Percentiles rank a stretch among this genome's conserved stretches.
Evolutionary conservation across 805 yeast species (phyloP).

Genomic region (Yarrowia hollandica): DNA sequence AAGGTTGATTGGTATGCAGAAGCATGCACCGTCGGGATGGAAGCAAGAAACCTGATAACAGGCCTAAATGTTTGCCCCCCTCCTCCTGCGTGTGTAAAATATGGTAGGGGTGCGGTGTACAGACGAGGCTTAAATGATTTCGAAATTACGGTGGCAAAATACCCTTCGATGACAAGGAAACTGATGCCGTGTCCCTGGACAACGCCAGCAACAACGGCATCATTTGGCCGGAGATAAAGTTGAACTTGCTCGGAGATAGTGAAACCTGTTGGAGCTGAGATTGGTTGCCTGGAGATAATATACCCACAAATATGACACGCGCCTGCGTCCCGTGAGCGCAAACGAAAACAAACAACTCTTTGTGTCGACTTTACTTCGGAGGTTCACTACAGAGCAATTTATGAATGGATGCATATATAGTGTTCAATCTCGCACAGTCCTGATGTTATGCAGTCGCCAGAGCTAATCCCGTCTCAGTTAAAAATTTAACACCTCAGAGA

Average conservation of each 20-base stretch:
- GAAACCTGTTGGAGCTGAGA: not conserved
- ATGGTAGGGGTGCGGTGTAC: not conserved
- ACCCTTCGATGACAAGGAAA: too few species aligned
- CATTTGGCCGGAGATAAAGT: slow-evolving; percentile 13
- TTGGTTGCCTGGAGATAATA: not conserved
- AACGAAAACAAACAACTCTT: not conserved
- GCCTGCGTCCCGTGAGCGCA: not conserved
- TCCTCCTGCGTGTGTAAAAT: not conserved
- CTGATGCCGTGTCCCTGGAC: too few species aligned
- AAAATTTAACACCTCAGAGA: slow-evolving; percentile 22
- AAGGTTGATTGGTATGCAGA: slow-evolving; percentile 2
- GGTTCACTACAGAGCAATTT: not conserved
- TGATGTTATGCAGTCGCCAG: slow-evolving; percentile 8
- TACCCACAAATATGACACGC: not conserved
- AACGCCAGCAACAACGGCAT: not conserved
- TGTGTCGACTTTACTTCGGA: too few species aligned
- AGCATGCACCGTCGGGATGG: slow-evolving; percentile 21
- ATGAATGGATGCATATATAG: slow-evolving; percentile 9
- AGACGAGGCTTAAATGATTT: not conserved
- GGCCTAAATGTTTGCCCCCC: slow-evolving; percentile 17
- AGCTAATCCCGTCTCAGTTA: slow-evolving; percentile 14
- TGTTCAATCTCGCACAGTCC: slow-evolving; percentile 5
- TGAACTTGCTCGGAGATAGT: slow-evolving; percentile 4
- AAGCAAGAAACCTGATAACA: slow-evolving; percentile 20
- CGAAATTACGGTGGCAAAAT: slow-evolving; percentile 4